Evolutionary conservation across 1,284 basidiomycete species (phyloP), one percentile per base, ranked within the genome.

Genomic region (Tilletia caries): DNA sequence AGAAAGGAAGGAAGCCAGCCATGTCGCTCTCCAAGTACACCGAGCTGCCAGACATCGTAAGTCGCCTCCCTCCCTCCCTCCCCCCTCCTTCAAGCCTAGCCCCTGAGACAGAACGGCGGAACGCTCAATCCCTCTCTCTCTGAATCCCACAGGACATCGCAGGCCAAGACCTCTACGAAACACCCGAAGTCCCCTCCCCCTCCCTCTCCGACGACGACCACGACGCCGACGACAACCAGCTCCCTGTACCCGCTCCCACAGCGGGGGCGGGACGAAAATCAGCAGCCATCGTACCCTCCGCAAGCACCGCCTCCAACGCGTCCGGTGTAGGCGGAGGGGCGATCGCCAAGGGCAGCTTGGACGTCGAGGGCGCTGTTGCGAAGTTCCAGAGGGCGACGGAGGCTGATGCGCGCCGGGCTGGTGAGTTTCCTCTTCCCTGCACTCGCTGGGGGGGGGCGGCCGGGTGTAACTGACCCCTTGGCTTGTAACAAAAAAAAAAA

Each of bases 31-130:
- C 70, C 34, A 73, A 73, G 54, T 73, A 73, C 64, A 64, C 48
- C 20, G 70, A 70, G 20, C 68, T 73, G 46, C 72, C 72, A 2
- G 72, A 73, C 33, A 73, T 73, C 58, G 72, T 73, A 44, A 41
- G 72, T 66, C 10, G 44, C 23, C 25, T 1, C 5, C 8, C 8
- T 48, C 25, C 25, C 29, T 2, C 25, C 3, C 8, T 20, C 37
- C 1, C 32, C n/a, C n/a, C n/a, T n/a, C n/a, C n/a, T n/a, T n/a
- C n/a, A n/a, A n/a, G n/a, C n/a, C n/a, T n/a, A n/a, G n/a, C n/a
- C n/a, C n/a, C n/a, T n/a, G n/a, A n/a, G n/a, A n/a, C n/a, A n/a
- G n/a, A n/a, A n/a, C n/a, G n/a, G n/a, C n/a, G n/a, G n/a, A n/a
- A n/a, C n/a, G n/a, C n/a, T n/a, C n/a, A n/a, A n/a, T n/a, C n/a